Percentiles rank a stretch among this genome's conserved stretches.
phyloP scores from a whole-genome alignment of 2,329 filamentous ascomycete species.

The Cladophialophora yegresii region DNA sequence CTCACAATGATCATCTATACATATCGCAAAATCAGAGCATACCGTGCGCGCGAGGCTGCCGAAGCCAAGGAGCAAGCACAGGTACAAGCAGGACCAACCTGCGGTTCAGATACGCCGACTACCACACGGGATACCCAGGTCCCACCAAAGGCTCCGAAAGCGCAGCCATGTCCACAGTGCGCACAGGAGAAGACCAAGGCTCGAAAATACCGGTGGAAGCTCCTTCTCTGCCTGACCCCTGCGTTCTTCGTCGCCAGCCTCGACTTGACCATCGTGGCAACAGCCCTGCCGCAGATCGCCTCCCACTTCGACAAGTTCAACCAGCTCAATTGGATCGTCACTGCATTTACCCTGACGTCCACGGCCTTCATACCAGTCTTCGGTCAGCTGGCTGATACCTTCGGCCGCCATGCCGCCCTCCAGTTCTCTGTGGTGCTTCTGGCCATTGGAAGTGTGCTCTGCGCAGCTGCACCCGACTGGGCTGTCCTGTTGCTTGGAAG shows the following conservation, averaged over 20 bases:
- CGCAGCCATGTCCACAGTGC: constrained; percentile 35
- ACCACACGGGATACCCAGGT: neutral
- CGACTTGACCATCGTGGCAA: constrained; percentile 65
- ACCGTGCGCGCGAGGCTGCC: constrained; percentile 22
- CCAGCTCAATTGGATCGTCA: constrained; percentile 53
- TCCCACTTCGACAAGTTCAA: constrained; percentile 64
- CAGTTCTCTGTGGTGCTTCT: constrained; percentile 61
- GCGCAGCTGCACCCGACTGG: constrained; percentile 53
- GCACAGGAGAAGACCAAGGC: constrained; percentile 41
- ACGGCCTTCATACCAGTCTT: constrained; percentile 57
- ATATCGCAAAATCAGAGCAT: constrained; percentile 26
- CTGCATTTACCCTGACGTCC: constrained; percentile 67
- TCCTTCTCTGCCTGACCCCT: constrained; percentile 60
- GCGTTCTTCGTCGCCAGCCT: constrained; percentile 65
- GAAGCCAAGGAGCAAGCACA: constrained; percentile 15
- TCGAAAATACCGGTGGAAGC: constrained; percentile 58
- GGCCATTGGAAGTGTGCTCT: constrained; percentile 57
- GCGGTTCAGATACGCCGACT: neutral
- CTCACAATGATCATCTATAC: constrained; percentile 20
- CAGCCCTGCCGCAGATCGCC: constrained; percentile 63
- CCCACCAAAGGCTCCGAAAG: neutral
- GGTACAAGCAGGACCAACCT: neutral
- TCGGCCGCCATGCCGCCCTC: constrained; percentile 53
- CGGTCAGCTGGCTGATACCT: constrained; percentile 57
- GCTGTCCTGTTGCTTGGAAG: constrained; percentile 55